Evolutionary conservation across 371 early-diverging fungal species (phyloP).

Genomic region (Apophysomyces ossiformis): DNA sequence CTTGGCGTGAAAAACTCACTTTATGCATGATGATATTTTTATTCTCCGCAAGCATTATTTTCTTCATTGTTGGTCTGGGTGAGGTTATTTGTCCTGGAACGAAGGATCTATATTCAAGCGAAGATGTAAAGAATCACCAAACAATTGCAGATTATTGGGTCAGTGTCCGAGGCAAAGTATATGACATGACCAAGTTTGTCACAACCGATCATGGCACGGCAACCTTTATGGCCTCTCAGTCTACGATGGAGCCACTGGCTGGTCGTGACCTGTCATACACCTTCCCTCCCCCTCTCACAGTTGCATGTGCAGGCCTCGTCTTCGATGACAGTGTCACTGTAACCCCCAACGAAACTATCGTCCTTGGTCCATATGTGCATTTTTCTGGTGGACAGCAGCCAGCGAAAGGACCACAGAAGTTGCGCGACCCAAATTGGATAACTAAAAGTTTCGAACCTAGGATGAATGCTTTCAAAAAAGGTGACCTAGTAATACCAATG

Average conservation of each 20-base stretch:
- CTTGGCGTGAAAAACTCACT: constrained; percentile 92
- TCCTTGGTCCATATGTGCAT: constrained; percentile 42
- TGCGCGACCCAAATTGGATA: constrained; percentile 48
- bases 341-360: constrained; percentile 46
- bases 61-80: constrained; percentile 63
- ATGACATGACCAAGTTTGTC: constrained; percentile 74
- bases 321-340: constrained; percentile 36
- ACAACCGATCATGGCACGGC: constrained; percentile 60
- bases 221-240: constrained; percentile 46
- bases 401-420: constrained; percentile 26
- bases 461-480: constrained; percentile 34
- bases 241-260: constrained; percentile 53
- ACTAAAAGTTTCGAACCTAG: constrained; percentile 34
- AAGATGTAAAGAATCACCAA: constrained; percentile 55
- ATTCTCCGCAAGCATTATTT: constrained; percentile 55
- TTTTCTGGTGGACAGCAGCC: constrained; percentile 28
- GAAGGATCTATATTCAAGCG: constrained; percentile 45
- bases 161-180: constrained; percentile 77
- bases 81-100: constrained; percentile 62
- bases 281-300: constrained; percentile 59
- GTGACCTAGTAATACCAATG: constrained; percentile 30
- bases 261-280: constrained; percentile 64
- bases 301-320: constrained; percentile 60
- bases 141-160: constrained; percentile 57
- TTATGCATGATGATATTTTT: constrained; percentile 74